Base-by-base conservation (phyloP, 2,329 filamentous ascomycete genomes). In the Trichoderma koningiopsis region DNA sequence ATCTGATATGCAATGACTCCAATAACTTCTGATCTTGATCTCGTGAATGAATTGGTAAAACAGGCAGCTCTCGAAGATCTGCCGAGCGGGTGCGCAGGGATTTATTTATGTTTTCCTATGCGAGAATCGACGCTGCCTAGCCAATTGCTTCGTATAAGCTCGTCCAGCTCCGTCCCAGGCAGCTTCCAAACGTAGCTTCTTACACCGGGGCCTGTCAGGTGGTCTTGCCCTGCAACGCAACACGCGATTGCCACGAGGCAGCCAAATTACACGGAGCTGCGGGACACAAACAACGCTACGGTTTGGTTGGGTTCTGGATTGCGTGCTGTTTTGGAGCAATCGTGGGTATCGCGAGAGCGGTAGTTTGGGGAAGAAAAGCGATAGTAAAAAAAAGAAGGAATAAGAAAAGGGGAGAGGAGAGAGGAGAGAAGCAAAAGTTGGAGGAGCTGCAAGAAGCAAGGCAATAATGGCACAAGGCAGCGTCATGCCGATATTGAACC, bases 201-300 rank as follows among this genome's bases (percentile, higher is more conserved):
- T 63, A 63, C 60, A 63, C 60, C 47, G 52, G 40, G 31, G 47
- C 22, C 47, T 53, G 47, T 63, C 60, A 63, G 43, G 40, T 63
- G 60, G 60, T 27, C 60, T 40, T 63, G 22, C 22, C 59, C 27
- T 59, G 59, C 59, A 35, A 52, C 59, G 29, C 59, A 62, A 62
- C 59, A 62, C 59, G 59, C 59, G 59, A 62, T 62, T 40, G 43
- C 29, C 47, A 61, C 47, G 60, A 53, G n/a, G 31, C 47, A 37
- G 31, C 55, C 33, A n/a, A 53, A 63, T 63, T 53, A 19, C 43
- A 35, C 55, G 47, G 47, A 40, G 31, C 43, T 53, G 60, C 47
- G 52, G 43, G 47, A 53, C 47, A 24, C 55, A 35, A 58, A 49
- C 22, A 22, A 22, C 29, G 55, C 55, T 37, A 22, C 13, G 24